A percentile compares a stretch with the other conserved stretches of the same genome.
Evolutionary conservation across 1,284 basidiomycete genomes (phyloP).

Genomic region (Pascua sp.): DNA sequence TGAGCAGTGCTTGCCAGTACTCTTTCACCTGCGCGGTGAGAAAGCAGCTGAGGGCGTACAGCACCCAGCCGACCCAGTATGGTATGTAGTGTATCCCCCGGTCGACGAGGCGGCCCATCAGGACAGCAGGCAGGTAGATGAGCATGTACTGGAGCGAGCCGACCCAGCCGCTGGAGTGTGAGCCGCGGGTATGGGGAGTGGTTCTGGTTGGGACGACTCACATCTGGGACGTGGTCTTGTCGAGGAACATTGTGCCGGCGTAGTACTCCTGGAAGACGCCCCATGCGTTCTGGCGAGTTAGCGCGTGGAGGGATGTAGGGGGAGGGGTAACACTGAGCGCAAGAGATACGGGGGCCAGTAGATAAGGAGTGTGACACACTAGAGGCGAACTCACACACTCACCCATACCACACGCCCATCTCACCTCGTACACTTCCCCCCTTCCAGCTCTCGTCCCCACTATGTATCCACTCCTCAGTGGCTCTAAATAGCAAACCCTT

Average conservation of each 20-base stretch:
- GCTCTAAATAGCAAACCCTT: too few relatives aligned
- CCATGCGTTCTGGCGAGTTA: constrained; percentile 19
- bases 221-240: constrained; percentile 13
- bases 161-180: constrained; percentile 57
- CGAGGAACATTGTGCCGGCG: constrained; percentile 14
- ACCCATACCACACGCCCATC: neutral
- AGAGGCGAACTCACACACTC: neutral
- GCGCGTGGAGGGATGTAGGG: too few relatives aligned
- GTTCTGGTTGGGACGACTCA: constrained; percentile 12
- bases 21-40: constrained; percentile 55
- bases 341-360: neutral
- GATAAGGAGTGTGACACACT: neutral
- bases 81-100: constrained; percentile 54
- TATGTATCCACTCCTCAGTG: too few relatives aligned
- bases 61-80: constrained; percentile 49
- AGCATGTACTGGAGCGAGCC: constrained; percentile 62
- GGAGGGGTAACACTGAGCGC: constrained; percentile 1
- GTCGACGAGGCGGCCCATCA: constrained; percentile 59
- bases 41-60: constrained; percentile 56
- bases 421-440: neutral
- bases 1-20: constrained; percentile 54
- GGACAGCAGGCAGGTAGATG: constrained; percentile 49
- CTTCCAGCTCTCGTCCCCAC: too few relatives aligned
- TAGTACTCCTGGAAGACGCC: constrained; percentile 25
- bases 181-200: neutral